These are phyloP conservation scores for Leucocoprinus birnbaumii DNA, from an alignment of 768 basidiomycete species.

Conservation along the genomic window DNA sequence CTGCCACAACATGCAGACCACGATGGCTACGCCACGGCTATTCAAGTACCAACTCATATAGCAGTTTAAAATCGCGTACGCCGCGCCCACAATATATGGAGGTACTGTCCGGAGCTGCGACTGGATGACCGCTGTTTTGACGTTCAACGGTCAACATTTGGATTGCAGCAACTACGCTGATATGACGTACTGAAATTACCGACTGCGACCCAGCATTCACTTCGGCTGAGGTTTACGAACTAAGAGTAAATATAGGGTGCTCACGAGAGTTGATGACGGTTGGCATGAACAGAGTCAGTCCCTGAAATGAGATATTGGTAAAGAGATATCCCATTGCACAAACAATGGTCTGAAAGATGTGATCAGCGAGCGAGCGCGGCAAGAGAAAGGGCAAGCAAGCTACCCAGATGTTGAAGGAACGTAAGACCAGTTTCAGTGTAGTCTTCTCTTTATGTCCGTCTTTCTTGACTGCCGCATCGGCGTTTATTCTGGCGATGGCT, in stretches of 20 bases:
- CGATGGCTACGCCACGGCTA: conserved; percentile 31
- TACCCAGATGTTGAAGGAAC: conserved; percentile 19
- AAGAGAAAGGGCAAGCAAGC: too few relatives aligned
- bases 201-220: conserved; percentile 18
- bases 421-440: conserved; percentile 1
- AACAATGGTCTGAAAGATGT: conserved; percentile 22
- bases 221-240: neutral
- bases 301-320: conserved; percentile 42
- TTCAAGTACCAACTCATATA: conserved; percentile 34
- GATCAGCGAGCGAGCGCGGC: neutral
- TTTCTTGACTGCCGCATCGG: conserved; percentile 19
- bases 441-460: conserved; percentile 14
- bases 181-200: conserved; percentile 31
- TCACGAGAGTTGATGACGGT: conserved; percentile 42
- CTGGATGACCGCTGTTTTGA: conserved; percentile 35
- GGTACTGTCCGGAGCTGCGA: conserved; percentile 47
- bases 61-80: conserved; percentile 33
- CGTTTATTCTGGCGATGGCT: conserved; percentile 26
- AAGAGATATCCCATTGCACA: conserved; percentile 29
- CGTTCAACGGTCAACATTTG: neutral
- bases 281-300: conserved; percentile 40
- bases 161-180: neutral
- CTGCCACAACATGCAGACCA: conserved; percentile 33
- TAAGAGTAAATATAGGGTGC: conserved; percentile 18
- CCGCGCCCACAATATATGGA: conserved; percentile 35